A percentile compares a stretch with the other conserved stretches of the same genome.
These are phyloP conservation scores for Sutorius eximius DNA, from an alignment of 1,284 basidiomycete genomes.

Conservation along the genomic window DNA sequence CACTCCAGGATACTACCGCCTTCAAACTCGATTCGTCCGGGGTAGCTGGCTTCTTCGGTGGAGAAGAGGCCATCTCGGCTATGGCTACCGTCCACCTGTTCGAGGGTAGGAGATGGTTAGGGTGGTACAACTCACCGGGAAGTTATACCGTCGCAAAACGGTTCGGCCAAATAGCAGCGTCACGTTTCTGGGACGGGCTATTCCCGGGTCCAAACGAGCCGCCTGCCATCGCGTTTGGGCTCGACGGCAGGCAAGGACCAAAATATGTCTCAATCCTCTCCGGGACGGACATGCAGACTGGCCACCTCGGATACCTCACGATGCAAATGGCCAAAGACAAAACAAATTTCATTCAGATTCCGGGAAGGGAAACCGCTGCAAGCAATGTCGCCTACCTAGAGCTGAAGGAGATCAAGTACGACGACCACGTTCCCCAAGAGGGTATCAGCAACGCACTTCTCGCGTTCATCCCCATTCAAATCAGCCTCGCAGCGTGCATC, in stretches of 20 bases:
- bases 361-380: constrained; percentile 23
- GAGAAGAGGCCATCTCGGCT: constrained; percentile 34
- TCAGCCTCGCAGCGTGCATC: constrained; percentile 24
- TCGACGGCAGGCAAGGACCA: constrained; percentile 32
- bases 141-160: constrained; percentile 29
- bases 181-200: constrained; percentile 35
- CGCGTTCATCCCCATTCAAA: constrained; percentile 24
- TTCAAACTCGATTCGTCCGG: constrained; percentile 31
- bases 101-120: constrained; percentile 28
- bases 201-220: constrained; percentile 34
- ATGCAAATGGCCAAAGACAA: constrained; percentile 17
- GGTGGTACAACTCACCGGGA: constrained; percentile 38
- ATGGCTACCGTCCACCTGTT: constrained; percentile 33
- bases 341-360: background rate
- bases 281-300: constrained; percentile 29
- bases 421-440: constrained; percentile 6
- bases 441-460: constrained; percentile 8
- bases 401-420: constrained; percentile 24
- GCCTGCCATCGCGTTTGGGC: constrained; percentile 28
- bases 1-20: constrained; percentile 4
- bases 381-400: constrained; percentile 20
- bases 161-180: constrained; percentile 28
- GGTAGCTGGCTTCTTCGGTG: constrained; percentile 32
- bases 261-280: constrained; percentile 27
- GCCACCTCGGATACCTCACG: constrained; percentile 32